Evolutionary conservation across 495 filamentous ascomycete genomes (phyloP), one percentile per base, ranked within the genome.

Genomic region (Neurospora sp.): DNA sequence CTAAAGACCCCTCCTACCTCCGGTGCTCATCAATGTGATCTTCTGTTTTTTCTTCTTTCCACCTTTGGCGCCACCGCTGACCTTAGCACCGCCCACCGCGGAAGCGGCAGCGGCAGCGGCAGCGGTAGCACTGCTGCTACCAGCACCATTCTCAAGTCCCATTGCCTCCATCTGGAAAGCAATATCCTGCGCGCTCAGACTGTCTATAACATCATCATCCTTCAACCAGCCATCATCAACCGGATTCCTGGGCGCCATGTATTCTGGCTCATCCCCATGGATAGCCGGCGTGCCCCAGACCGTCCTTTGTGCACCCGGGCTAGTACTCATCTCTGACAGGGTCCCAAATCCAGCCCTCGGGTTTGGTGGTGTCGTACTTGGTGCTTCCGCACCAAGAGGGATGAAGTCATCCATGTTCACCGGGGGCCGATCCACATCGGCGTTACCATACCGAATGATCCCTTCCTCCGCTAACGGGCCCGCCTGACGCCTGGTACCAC

Each of bases 1-100:
- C 7, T 65, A 82, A 20, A 76, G 74, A 10, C 81, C 82, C 69
- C 84, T 76, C 59, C 79, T 78, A 9, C 85, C 79, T 27, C 85
- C 83, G 5, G 94, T 97, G 72, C 92, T 94, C 94, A 97, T 97
- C 72, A 97, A 79, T 10, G 93, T 97, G 70, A 97, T 97, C 85
- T 96, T 96, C 84, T 96, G 94, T 70, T 88, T 89, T 83, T 96
- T 97, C 85, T 95, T 97, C 82, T 92, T 94, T 83, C 93, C 94
- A 70, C 86, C 85, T 69, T 83, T 83, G 7, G 78, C 81, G 9
- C 77, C 77, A 48, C 75, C 69, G 61, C 77, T 59, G 74, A 79
- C 72, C 9, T 69, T 70, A 35, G 68, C 76, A 69, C 75, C 71
- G 14, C 77, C 40, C 74, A 61, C 72, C 72, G 31, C 72, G 9